Conservation (phyloP, 345 rosid species). For the Populus ilicifolia region DNA sequence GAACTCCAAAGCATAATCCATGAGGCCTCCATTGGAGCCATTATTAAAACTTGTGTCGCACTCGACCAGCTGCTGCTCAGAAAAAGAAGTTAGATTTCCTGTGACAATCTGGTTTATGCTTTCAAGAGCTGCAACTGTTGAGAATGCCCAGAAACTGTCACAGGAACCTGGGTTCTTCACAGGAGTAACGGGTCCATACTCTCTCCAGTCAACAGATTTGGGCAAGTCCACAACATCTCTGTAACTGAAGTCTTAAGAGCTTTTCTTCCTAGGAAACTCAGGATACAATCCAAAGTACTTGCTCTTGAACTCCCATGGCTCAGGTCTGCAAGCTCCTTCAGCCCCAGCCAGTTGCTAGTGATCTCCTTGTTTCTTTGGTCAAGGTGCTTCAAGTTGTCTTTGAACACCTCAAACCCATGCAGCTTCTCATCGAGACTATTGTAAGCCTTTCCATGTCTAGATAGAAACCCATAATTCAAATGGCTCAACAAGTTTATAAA, state of each 20-base stretch:
- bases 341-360: conserved; percentile 63
- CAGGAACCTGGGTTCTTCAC: conserved; percentile 83
- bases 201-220: conserved; percentile 76
- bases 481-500: conserved; percentile 52
- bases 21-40: conserved; percentile 61
- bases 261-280: conserved; percentile 20
- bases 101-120: conserved; percentile 61
- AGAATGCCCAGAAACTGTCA: conserved; percentile 77
- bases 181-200: conserved; percentile 61
- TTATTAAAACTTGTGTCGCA: conserved; percentile 45
- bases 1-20: conserved; percentile 55
- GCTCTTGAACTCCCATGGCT: conserved; percentile 75
- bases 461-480: conserved; percentile 72
- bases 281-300: conserved; percentile 52
- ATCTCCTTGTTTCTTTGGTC: conserved; percentile 64
- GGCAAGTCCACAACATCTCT: conserved; percentile 45
- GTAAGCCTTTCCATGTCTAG: conserved; percentile 58
- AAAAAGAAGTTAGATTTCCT: conserved; percentile 51
- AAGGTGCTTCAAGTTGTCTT: conserved; percentile 70
- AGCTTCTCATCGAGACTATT: conserved; percentile 59
- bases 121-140: conserved; percentile 62
- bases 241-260: conserved; percentile 32
- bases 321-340: conserved; percentile 74
- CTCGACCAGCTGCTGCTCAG: conserved; percentile 59
- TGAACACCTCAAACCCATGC: conserved; percentile 61